These are phyloP conservation scores for Iris macrosiphon DNA, from an alignment of 106 monocot genomes.

Conservation along the genomic window DNA sequence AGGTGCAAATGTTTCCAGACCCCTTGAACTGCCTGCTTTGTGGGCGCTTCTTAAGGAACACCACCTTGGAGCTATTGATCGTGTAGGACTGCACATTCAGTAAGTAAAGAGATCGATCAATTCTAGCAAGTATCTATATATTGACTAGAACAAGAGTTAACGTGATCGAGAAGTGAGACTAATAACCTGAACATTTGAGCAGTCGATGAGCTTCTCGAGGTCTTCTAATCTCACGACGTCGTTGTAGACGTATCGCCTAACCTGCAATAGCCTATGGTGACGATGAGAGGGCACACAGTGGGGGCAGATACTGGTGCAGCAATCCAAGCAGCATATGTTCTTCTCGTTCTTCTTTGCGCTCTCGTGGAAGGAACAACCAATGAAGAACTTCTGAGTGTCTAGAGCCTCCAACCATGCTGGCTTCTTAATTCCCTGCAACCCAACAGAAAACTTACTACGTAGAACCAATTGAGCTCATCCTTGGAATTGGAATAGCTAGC, in stretches of 20 bases:
- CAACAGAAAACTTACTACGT: not conserved
- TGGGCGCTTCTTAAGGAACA: constrained; percentile 93
- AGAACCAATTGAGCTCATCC: not conserved
- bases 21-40: constrained; percentile 92
- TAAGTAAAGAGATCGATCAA: not conserved
- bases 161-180: too few species aligned
- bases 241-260: constrained; percentile 82
- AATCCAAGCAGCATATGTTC: constrained; percentile 85
- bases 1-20: constrained; percentile 86
- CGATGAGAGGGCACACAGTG: constrained; percentile 68
- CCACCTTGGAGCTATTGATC: constrained; percentile 92
- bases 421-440: constrained; percentile 47
- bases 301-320: constrained; percentile 79
- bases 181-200: constrained; percentile 78
- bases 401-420: constrained; percentile 83
- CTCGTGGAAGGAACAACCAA: constrained; percentile 57
- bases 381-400: constrained; percentile 67
- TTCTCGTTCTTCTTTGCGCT: constrained; percentile 81
- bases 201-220: constrained; percentile 86
- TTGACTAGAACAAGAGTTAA: not conserved
- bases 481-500: not conserved
- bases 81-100: constrained; percentile 94
- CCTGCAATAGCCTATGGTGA: constrained; percentile 63
- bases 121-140: not conserved
- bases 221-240: constrained; percentile 78